Percentiles rank a stretch among this genome's conserved stretches.
Conservation (phyloP, 2,329 filamentous ascomycete genomes). For the Beauveria bassiana region DNA sequence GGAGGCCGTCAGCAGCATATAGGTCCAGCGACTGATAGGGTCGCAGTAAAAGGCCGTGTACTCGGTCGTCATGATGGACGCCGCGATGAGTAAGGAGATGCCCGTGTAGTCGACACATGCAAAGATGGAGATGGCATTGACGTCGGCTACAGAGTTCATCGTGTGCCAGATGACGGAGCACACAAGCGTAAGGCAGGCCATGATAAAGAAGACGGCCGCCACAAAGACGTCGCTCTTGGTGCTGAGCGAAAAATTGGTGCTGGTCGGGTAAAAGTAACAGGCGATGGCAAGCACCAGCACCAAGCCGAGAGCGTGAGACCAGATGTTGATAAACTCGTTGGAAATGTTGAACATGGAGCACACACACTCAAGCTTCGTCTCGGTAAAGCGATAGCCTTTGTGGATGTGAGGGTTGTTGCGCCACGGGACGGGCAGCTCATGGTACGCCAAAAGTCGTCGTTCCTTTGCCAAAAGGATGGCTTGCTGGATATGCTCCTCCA, state of each 20-base stretch:
- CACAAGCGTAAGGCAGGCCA: constrained; percentile 86
- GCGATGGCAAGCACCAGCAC: constrained; percentile 79
- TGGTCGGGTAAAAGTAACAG: constrained; percentile 92
- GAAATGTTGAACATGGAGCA: constrained; percentile 75
- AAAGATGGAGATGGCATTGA: constrained; percentile 84
- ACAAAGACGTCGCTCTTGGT: constrained; percentile 85
- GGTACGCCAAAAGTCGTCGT: constrained; percentile 76
- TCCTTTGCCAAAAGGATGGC: constrained; percentile 70
- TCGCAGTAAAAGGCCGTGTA: constrained; percentile 99
- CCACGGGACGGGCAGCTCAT: constrained; percentile 88
- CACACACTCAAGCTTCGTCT: constrained; percentile 84
- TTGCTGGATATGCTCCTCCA: constrained; percentile 77
- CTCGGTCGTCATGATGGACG: constrained; percentile 95
- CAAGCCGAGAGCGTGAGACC: constrained; percentile 89
- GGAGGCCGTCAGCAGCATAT: constrained; percentile 72
- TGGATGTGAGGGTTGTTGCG: constrained; percentile 89
- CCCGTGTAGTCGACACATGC: constrained; percentile 98
- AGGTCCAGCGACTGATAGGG: constrained; percentile 74
- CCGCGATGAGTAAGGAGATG: constrained; percentile 88
- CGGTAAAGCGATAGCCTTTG: constrained; percentile 85
- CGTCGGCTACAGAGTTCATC: constrained; percentile 93
- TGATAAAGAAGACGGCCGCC: constrained; percentile 91
- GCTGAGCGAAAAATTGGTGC: constrained; percentile 76
- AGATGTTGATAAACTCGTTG: constrained; percentile 96
- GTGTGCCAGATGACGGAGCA: constrained; percentile 98